Conservation (phyloP, 257 asterid genomes). For the Lycium barbarum region DNA sequence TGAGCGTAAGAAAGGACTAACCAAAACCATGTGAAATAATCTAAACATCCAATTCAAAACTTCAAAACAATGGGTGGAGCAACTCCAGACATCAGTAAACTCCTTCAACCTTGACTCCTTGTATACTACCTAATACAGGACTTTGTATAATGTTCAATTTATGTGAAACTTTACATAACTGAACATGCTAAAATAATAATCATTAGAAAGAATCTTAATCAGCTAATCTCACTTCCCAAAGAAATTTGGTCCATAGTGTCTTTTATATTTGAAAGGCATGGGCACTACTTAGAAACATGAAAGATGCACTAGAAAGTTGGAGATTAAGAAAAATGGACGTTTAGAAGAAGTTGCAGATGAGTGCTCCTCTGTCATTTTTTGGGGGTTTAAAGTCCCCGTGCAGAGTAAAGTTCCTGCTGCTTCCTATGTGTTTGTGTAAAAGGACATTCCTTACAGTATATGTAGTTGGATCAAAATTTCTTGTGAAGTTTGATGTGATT, state of each 20-base stretch:
- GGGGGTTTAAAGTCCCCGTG: neutral
- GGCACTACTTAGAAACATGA: too few species aligned
- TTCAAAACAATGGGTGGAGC: neutral
- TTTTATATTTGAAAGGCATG: too few species aligned
- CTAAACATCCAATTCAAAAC: conserved; percentile 7
- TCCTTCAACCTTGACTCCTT: neutral
- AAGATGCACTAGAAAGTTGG: neutral
- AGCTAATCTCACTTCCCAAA: neutral
- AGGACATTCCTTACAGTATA: neutral
- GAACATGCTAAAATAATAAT: conserved; percentile 10
- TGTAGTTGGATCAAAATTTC: neutral
- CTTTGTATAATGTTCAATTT: neutral
- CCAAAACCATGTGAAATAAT: neutral
- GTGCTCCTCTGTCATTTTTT: neutral
- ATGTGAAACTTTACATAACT: neutral
- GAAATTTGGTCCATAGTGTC: too few species aligned
- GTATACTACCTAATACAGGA: neutral
- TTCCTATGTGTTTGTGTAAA: neutral
- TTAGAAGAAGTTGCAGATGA: neutral
- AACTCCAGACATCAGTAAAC: neutral
- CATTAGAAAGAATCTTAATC: neutral
- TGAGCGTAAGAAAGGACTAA: neutral
- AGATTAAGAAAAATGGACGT: neutral
- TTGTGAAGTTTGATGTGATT: neutral
- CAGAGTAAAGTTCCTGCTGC: neutral